Evolutionary conservation across 495 filamentous ascomycete species (phyloP), one percentile per base, ranked within the genome.

Genomic region (Penicillium roqueforti): DNA sequence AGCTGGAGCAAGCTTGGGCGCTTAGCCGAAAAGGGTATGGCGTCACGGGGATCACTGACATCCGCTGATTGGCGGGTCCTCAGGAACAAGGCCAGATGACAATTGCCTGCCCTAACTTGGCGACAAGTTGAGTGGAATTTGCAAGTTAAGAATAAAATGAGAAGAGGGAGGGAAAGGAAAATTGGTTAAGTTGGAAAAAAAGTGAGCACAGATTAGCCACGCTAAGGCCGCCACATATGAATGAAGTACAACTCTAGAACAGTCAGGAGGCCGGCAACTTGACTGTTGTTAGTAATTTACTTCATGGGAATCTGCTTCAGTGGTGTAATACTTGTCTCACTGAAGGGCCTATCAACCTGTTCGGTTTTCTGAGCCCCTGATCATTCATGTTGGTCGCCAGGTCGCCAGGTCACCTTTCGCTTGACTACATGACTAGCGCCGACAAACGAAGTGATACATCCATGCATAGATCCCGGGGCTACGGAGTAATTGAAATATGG

Each of bases 1-100:
- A 61, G 50, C 47, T 66, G 62, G 58, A 63, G 51, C 50, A 34
- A 61, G 61, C 54, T 62, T 62, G 54, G 57, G 41, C 56, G 47
- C 65, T 70, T 67, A 47, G 2, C 57, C 22, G 3, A 43, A 48
- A 44, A 9, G 29, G 54, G 55, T 26, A 54, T 36, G 20, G 51
- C 54, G 37, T 48, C 42, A 28, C 47, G 53, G 48, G 32, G 34
- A 38, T 51, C 25, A 55, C 36, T 40, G 42, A 23, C 19, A 13
- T 19, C 4, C n/a, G 19, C 6, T 53, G 25, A 53, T 46, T 31
- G 48, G 40, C 18, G 10, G 29, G 11, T 31, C 42, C 10, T 23
- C 40, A 29, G 23, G 41, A 36, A 43, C 50, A 41, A 16, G 50
- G 13, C 50, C 38, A 44, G 26, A 47, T 56, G 25, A 39, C 32